Evolutionary conservation across 495 filamentous ascomycete species (phyloP).

Genomic region (Glonium stellatum): DNA sequence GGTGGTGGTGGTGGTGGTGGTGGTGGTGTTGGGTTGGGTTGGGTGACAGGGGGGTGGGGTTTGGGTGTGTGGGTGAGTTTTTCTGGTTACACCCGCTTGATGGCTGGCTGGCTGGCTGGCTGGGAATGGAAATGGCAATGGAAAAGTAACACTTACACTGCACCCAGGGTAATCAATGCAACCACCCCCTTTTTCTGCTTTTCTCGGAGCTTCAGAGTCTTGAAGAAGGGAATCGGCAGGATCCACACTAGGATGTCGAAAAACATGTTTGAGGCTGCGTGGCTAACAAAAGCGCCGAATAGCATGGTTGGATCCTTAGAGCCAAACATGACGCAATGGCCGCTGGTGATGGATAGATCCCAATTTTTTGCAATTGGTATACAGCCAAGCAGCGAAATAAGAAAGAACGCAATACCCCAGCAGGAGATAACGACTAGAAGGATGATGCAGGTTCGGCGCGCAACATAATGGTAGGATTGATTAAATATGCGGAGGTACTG

Average conservation of each 20-base stretch:
- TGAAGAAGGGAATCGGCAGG: conserved; percentile 20
- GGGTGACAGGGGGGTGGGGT: background rate
- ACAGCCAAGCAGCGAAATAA: conserved; percentile 22
- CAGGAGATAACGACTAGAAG: conserved; percentile 6
- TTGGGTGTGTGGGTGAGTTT: background rate
- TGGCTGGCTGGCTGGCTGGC: background rate
- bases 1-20: conserved; percentile 11
- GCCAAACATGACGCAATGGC: conserved; percentile 19
- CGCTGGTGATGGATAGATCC: conserved; percentile 8
- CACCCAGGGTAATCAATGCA: conserved; percentile 19
- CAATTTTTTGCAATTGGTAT: conserved; percentile 24
- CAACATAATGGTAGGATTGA: background rate
- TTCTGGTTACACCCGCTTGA: background rate
- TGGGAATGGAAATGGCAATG: background rate
- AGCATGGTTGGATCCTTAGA: conserved; percentile 15
- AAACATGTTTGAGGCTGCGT: conserved; percentile 20
- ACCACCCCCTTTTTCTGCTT: conserved; percentile 12
- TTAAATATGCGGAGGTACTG: conserved; percentile 27
- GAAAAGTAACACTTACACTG: conserved; percentile 12
- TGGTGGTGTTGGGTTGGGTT: conserved; percentile 1
- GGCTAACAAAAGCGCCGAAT: conserved; percentile 16
- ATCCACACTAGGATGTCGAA: conserved; percentile 16
- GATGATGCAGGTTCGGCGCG: conserved; percentile 6
- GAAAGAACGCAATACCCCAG: conserved; percentile 21
- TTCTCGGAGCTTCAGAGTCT: conserved; percentile 8